Base-by-base conservation (phyloP, 345 rosid species). In the Dovyalis caffra region DNA sequence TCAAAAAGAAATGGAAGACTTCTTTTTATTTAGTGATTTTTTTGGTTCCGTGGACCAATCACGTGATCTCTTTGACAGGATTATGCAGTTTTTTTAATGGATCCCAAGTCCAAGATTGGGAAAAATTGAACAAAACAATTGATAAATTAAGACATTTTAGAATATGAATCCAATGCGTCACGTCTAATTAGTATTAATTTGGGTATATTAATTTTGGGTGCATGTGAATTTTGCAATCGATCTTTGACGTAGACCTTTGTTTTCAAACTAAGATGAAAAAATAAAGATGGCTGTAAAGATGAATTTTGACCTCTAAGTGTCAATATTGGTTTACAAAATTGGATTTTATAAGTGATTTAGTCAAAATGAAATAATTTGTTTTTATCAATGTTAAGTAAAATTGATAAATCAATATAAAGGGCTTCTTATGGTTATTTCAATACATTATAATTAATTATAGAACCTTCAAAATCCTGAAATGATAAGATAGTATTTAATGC, bases 131-230 rank as follows among this genome's bases (percentile, higher is more conserved):
- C 1, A 15, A 35, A 35, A 8, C n/a, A 56, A 1, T 34, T 37
- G 53, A 38, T 8, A 57, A 28, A 60, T 20, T 25, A 4, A 57
- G 60, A 63, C 14, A 63, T 72, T 8, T n/a, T 18, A 23, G 63
- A 71, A 73, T 32, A 33, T 32, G 76, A 72, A 8, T 47, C n/a
- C 26, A 35, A 23, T 23, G 33, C 63, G 70, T 32, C 70, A 73
- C 49, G n/a, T 31, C 25, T 32, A 38, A 32, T 37, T 34, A 2
- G 21, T 11, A 21, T 7, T n/a, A n/a, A n/a, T n/a, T 10, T 0
- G 33, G 21, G 37, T n/a, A 1, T n/a, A 56, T 26, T 18, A 26
- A 28, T 18, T 49, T 20, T 16, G 21, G 31, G 29, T 23, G 28
- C 49, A 43, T 63, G 60, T 63, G 38, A 53, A 9, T 32, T 56